Evolutionary conservation across 108 stramenopile genomes (phyloP), one percentile per base, ranked within the genome.

Genomic region (Conticribra weissflogii): DNA sequence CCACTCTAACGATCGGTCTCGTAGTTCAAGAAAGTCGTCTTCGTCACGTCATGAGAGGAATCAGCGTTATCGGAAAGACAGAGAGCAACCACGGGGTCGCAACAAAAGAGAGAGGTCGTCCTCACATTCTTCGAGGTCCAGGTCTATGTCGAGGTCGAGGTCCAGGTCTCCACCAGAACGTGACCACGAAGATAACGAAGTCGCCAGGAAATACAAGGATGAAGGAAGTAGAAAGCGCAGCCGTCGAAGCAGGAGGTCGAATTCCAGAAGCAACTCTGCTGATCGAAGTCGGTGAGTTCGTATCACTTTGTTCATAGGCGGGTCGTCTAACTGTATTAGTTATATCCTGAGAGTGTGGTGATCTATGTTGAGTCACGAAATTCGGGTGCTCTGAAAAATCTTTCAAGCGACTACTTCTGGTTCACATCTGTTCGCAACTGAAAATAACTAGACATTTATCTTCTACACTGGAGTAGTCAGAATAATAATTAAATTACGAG

Each of bases 71-170:
- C 22, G 17, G 31, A 48, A 31, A 53, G 27, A 25, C 25, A 45
- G 61, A 12, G 50, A 49, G 49, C n/a, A 17, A 33, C 17, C 59
- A 59, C 1, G 27, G 25, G 15, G 2, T 49, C 4, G 12, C 36
- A 41, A n/a, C 25, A 75, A 59, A 30, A 58, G 68, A 16, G 19
- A 21, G n/a, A 68, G 74, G 21, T 61, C 74, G 33, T 17, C 73
- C 3, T 68, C 59, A 0, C 69, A 54, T 22, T 73, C 72, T 25
- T 73, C 72, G 33, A 30, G 62, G 8, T 63, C 71, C 3, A n/a
- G n/a, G n/a, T 0, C 45, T 48, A 22, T 41, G 24, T 71, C 70
- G 5, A 3, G 45, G 17, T 74, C 72, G 23, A 65, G 56, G 0
- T 74, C 72, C 3, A n/a, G n/a, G n/a, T 57, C 72, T 31, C 57